Evolutionary conservation across 441 rosid species (phyloP).

Genomic region (Adansonia madagascariensis): DNA sequence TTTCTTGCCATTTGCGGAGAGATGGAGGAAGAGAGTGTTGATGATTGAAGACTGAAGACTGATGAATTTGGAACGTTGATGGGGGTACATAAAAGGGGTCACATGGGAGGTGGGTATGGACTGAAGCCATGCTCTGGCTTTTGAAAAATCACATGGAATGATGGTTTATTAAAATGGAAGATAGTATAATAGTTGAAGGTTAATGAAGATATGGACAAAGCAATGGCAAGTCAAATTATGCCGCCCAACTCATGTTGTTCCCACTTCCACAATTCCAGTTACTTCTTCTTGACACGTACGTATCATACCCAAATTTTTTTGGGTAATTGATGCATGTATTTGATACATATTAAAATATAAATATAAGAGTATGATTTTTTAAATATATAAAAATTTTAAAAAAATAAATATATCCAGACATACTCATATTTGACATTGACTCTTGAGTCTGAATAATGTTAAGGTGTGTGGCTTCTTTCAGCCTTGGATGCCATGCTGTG

Average conservation of each 20-base stretch:
- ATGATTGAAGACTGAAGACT: conserved; percentile 1
- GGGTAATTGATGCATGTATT: too few species aligned
- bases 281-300: not conserved
- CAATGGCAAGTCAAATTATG: not conserved
- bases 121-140: not conserved
- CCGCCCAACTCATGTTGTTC: conserved; percentile 27
- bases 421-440: too few species aligned
- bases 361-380: too few species aligned
- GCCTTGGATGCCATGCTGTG: not conserved
- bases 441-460: too few species aligned
- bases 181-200: not conserved
- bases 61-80: conserved; percentile 8
- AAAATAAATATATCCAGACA: too few species aligned
- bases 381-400: too few species aligned
- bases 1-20: conserved; percentile 40
- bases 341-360: too few species aligned
- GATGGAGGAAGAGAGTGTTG: too few species aligned
- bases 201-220: conserved; percentile 24
- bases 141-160: conserved; percentile 19
- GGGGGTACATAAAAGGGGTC: conserved; percentile 1
- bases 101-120: conserved; percentile 16
- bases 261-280: not conserved
- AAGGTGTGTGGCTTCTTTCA: not conserved
- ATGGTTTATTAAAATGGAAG: not conserved
- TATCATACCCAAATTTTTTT: too few species aligned